Percentiles rank a stretch among this genome's conserved stretches.
These are phyloP conservation scores for Coix lacrymajobi DNA, from an alignment of 176 grass and related monocot genomes.

Conservation along the genomic window DNA sequence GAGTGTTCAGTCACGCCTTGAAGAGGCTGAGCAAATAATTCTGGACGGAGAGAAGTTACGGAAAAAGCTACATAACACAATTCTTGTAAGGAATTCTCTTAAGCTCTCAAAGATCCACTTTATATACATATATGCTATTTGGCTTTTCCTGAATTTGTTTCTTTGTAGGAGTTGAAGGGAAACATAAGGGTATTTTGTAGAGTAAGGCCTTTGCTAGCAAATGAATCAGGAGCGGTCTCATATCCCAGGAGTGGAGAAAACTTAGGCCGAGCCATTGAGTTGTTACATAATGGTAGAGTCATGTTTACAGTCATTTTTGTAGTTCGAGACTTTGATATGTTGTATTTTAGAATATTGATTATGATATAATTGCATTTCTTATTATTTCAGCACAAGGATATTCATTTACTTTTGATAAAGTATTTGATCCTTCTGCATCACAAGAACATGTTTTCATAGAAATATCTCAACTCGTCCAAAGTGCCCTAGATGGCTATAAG, in stretches of 20 bases:
- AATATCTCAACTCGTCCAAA: constrained; percentile 69
- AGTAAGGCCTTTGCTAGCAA: constrained; percentile 51
- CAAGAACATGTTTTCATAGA: too few species aligned
- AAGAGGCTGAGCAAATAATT: constrained; percentile 63
- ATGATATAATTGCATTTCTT: neutral
- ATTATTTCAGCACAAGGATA: constrained; percentile 57
- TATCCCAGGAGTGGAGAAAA: constrained; percentile 69
- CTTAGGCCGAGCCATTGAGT: constrained; percentile 58
- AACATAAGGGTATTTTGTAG: constrained; percentile 89
- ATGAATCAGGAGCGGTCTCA: constrained; percentile 51
- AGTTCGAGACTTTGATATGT: neutral
- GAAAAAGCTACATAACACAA: constrained; percentile 77
- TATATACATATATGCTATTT: too few species aligned
- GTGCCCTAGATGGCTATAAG: constrained; percentile 53
- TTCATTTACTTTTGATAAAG: constrained; percentile 85
- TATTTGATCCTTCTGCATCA: too few species aligned
- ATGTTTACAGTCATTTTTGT: neutral
- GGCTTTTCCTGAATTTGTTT: neutral
- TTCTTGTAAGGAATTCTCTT: constrained; percentile 50
- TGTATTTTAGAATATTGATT: neutral
- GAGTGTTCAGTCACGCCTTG: constrained; percentile 46
- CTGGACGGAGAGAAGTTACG: constrained; percentile 64
- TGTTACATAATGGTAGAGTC: constrained; percentile 51
- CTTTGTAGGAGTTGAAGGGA: constrained; percentile 82
- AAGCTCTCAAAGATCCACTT: neutral